Conservation (phyloP, 2,329 filamentous ascomycete genomes). For the Neoascochyta sp. region DNA sequence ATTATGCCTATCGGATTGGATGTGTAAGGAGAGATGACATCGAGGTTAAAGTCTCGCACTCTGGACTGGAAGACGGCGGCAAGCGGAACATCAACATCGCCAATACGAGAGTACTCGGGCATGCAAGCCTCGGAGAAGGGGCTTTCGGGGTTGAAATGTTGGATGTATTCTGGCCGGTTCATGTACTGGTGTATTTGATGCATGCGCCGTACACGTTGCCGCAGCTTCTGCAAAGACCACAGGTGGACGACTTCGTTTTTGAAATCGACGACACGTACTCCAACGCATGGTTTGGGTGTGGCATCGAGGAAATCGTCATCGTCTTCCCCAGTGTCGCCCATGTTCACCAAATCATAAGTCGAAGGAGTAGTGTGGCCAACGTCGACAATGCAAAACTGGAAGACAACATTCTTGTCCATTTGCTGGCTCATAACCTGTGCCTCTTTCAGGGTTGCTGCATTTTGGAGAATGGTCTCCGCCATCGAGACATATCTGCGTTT, state of each 20-base stretch:
- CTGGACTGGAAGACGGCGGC: slow-evolving; percentile 90
- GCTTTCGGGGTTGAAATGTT: slow-evolving; percentile 88
- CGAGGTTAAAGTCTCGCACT: slow-evolving; percentile 89
- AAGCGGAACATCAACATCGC: slow-evolving; percentile 88
- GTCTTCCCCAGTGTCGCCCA: slow-evolving; percentile 81
- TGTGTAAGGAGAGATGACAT: slow-evolving; percentile 89
- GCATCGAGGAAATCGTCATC: slow-evolving; percentile 81
- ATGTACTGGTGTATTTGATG: slow-evolving; percentile 96
- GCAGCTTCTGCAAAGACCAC: slow-evolving; percentile 92
- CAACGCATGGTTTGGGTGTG: slow-evolving; percentile 83
- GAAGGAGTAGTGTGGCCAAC: slow-evolving; percentile 84
- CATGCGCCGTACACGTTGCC: slow-evolving; percentile 84
- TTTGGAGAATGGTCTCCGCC: slow-evolving; percentile 86
- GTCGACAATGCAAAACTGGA: slow-evolving; percentile 92
- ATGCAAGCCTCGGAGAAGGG: slow-evolving; percentile 89
- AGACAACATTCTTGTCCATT: slow-evolving; percentile 86
- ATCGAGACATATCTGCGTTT: slow-evolving; percentile 85
- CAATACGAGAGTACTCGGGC: slow-evolving; percentile 86
- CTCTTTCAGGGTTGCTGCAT: slow-evolving; percentile 85
- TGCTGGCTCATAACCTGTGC: slow-evolving; percentile 98
- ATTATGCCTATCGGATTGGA: slow-evolving; percentile 87
- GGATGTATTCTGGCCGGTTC: slow-evolving; percentile 88
- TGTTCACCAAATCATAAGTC: slow-evolving; percentile 93
- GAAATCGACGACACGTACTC: slow-evolving; percentile 86
- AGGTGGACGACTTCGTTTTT: slow-evolving; percentile 79